Evolutionary conservation across 495 filamentous ascomycete genomes (phyloP), one percentile per base, ranked within the genome.

Genomic region (Tuber umbilicatum): DNA sequence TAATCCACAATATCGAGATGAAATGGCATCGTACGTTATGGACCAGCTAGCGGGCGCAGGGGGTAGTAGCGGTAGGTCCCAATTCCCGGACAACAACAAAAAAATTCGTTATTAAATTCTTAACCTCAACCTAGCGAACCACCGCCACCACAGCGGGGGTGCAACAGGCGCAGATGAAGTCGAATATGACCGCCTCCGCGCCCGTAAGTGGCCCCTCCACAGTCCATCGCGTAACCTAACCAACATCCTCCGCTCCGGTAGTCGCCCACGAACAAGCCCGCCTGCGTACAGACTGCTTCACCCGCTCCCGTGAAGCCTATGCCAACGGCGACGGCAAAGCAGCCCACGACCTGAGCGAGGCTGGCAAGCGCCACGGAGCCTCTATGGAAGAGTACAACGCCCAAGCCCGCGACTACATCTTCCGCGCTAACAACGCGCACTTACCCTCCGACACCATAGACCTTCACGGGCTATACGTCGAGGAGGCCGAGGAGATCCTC

Each of bases 121-220:
- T 31, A 35, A 35, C 55, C 14, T 64, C 27, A 64, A 35, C 55
- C 27, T 17, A 31, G 31, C 55, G 17, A 16, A 16, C 42, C 73
- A 39, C 3, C 43, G 47, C 40, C 60, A 72, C 17, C 55, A 7
- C 19, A 35, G 55, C 27, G 60, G 69, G 16, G 77, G 75, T 31
- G 77, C 88, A 73, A 89, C 86, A 83, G 81, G 82, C 75, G 86
- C 89, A 73, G 87, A 90, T 64, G 94, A 98, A 84, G 87, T 87
- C 74, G 94, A 97, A 85, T 99, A 97, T 85, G 93, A 97, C 80
- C 93, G 93, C 43, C 88, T 98, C 14, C 93, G 95, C 75, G 88
- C 89, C 74, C 89, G 77, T 79, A 72, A 31, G 69, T 70, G 6
- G 23, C 71, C 69, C 5, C 74, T 40, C 23, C 9, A 41, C n/a